These are phyloP conservation scores for Paxillus involutus DNA, from an alignment of 768 basidiomycete species.

Conservation along the genomic window DNA sequence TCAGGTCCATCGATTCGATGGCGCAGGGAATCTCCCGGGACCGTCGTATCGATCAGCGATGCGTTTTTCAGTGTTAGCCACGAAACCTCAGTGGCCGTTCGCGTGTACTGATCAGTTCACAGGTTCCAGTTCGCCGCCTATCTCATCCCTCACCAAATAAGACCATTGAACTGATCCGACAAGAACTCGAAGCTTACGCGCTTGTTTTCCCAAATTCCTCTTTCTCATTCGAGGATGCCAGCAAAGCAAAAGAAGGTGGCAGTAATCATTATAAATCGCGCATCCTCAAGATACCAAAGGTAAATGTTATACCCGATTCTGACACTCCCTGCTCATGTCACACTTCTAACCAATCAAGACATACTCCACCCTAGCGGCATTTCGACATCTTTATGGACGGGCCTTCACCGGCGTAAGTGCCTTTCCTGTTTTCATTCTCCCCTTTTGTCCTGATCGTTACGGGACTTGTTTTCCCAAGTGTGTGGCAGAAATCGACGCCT, in stretches of 20 bases:
- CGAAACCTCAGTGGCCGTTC: background rate
- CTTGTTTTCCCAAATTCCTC: conserved; percentile 69
- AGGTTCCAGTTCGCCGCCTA: conserved; percentile 81
- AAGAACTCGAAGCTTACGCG: conserved; percentile 71
- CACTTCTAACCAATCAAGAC: conserved; percentile 47
- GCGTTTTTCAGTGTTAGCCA: conserved; percentile 81
- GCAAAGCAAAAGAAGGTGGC: conserved; percentile 33
- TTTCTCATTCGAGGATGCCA: conserved; percentile 65
- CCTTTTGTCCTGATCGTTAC: conserved; percentile 8
- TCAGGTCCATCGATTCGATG: conserved; percentile 73
- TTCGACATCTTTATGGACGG: conserved; percentile 73
- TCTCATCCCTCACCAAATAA: conserved; percentile 62
- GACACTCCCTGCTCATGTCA: conserved; percentile 9
- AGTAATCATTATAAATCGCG: conserved; percentile 39
- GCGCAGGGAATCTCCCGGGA: conserved; percentile 73
- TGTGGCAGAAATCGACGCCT: conserved; percentile 60
- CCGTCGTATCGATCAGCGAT: conserved; percentile 81
- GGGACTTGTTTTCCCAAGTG: conserved; percentile 44
- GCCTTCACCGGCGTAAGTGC: conserved; percentile 63
- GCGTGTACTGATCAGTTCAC: conserved; percentile 6
- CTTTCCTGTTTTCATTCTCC: conserved; percentile 8
- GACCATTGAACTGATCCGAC: conserved; percentile 66
- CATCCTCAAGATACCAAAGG: conserved; percentile 66
- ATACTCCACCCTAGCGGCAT: conserved; percentile 59
- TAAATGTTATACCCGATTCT: conserved; percentile 31